Evolutionary conservation across 306 rosid genomes (phyloP), one percentile per base, ranked within the genome.

Genomic region (Cercis canadensis): DNA sequence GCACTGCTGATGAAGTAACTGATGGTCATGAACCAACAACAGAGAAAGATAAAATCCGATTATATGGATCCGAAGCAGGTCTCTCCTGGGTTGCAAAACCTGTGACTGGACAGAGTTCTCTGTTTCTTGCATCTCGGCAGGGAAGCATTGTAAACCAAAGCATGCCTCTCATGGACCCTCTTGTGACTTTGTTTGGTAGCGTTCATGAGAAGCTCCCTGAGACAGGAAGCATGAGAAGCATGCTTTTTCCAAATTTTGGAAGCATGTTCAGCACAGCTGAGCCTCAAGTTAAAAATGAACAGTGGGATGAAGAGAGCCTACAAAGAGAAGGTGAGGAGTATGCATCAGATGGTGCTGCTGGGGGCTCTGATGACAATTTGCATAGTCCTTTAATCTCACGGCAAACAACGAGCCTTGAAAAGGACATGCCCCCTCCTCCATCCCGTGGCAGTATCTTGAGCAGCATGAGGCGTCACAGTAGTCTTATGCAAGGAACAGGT

Each of bases 31-130:
- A 87, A 51, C 65, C 68, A 46, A 39, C 73, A 74, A 55, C 78
- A 32, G 88, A 79, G 12, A 89, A 87, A 75, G 96, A 89, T 56
- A 92, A 84, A 78, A 73, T 92, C 60, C 81, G 78, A 60, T 77
- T 92, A 65, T 92, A 92, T 73, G 97, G 97, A 78, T 86, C 97
- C 19, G 85, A 84, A 80, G 88, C 76, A 11, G 96, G 97, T 54
- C 93, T 87, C 69, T 87, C 96, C 24, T 92, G 97, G 97, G 80
- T 89, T 73, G 97, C 96, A 77, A 89, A 82, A 80, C 97, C 97
- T 72, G 88, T 82, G 62, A 75, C 81, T 11, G 86, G 96, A 71
- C 96, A 82, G 75, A 86, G 96, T 75, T 85, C 97, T 72, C 71
- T 92, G 11, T 86, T 65, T 5, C 91, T 87, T 7, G 87, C 79